Percentiles rank a stretch among this genome's conserved stretches.
phyloP scores from a whole-genome alignment of 2,329 filamentous ascomycete genomes.

The Corynespora cassiicola region DNA sequence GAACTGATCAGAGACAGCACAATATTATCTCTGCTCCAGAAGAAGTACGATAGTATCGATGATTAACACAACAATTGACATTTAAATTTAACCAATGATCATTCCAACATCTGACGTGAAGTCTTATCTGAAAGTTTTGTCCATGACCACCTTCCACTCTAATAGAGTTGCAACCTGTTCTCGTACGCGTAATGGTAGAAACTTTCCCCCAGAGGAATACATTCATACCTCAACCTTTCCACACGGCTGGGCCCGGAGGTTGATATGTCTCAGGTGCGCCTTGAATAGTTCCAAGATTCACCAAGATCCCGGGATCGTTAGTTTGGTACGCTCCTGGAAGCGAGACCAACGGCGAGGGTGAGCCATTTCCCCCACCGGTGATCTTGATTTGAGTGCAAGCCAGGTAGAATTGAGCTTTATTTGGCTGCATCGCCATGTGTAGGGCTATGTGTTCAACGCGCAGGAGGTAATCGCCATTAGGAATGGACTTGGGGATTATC shows the following conservation, averaged over 20 bases:
- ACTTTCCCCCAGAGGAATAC: too few species aligned
- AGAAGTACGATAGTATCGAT: too few species aligned
- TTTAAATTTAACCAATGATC: too few species aligned
- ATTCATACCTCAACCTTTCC: conserved; percentile 26
- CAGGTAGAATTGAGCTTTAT: conserved; percentile 47
- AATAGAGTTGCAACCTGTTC: too few species aligned
- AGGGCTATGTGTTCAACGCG: conserved; percentile 48
- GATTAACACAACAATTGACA: too few species aligned
- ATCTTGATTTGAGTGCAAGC: conserved; percentile 52
- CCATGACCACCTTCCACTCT: too few species aligned
- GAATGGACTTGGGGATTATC: conserved; percentile 41
- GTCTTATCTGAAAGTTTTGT: too few species aligned
- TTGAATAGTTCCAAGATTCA: conserved; percentile 25
- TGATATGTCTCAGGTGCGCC: conserved; percentile 22
- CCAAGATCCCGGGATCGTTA: conserved; percentile 32
- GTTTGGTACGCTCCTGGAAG: conserved; percentile 34
- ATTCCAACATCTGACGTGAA: too few species aligned
- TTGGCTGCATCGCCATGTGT: conserved; percentile 39
- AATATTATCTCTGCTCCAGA: too few species aligned
- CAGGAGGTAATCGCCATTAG: conserved; percentile 48
- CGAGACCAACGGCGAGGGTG: conserved; percentile 37
- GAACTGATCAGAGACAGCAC: too few species aligned
- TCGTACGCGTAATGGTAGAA: too few species aligned
- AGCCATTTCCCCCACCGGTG: conserved; percentile 48
- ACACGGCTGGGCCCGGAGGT: conserved; percentile 31